Evolutionary conservation across 1,139 yeast species (phyloP), one percentile per base, ranked within the genome.

Genomic region (Saccharomyces hybrid): DNA sequence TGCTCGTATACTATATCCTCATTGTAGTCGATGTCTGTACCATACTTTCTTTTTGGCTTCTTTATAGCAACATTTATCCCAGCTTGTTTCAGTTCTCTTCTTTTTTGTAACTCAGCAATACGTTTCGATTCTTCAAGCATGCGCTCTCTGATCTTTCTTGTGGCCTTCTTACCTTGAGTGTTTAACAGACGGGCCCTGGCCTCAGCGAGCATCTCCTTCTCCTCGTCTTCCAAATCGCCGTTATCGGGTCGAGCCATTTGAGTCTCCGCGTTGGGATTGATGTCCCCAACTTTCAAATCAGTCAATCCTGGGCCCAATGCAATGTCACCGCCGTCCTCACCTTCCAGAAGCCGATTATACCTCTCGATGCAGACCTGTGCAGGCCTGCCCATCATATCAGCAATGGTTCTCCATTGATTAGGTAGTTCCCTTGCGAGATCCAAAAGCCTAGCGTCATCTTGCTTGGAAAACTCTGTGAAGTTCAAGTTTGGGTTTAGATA

Each of bases 141-240:
- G 54, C 95, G 75, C 65, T 93, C 99, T 55, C 99, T 76, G 3
- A 87, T 89, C 67, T 91, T 88, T 57, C 99, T 73, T 58, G 90
- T 88, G 0, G 98, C 98, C 71, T 93, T 93, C 63, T 91, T 90
- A 58, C 99, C 99, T 68, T 87, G 93, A 0, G 97, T 91, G 64
- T 89, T 91, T 8, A 96, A 89, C 60, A 93, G 73, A 62, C 99
- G 79, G 0, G 97, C 96, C 54, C 87, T 80, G 0, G 99, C 98
- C 67, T 93, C 99, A 8, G 91, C 83, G 8, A 93, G 72, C 97
- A 93, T 90, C 68, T 93, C 98, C 58, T 81, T 74, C 63, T 93
- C 97, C 57, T 89, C 97, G 54, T 90, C 97, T 57, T 84, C 91
- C 76, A 89, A 74, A 48, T 84, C 89, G 8, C 80, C 84, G 1